These are phyloP conservation scores for Dipsacomyces acuminosporus DNA, from an alignment of 371 early-diverging fungal species.

Conservation along the genomic window DNA sequence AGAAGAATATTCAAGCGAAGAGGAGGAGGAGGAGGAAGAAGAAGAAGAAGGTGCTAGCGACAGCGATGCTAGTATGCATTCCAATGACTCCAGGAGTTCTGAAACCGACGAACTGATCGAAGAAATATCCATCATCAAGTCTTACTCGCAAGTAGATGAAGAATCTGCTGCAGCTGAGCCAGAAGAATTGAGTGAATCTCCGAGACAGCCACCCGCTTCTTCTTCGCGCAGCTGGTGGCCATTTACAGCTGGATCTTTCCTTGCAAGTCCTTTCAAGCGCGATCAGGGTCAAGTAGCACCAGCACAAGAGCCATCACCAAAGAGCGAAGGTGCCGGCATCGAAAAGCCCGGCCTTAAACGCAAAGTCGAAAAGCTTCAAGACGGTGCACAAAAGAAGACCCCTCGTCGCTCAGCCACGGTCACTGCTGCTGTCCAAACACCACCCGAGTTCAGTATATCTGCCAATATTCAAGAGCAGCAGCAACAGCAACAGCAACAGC, in stretches of 20 bases:
- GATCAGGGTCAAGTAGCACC: slow-evolving; percentile 3
- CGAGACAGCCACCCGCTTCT: slow-evolving; percentile 1
- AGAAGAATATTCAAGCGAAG: no score
- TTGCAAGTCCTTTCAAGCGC: not conserved
- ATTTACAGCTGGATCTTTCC: slow-evolving; percentile 16
- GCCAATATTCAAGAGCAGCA: no score
- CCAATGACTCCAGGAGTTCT: not conserved
- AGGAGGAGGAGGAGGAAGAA: not conserved
- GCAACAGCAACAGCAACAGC: no score
- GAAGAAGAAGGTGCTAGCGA: not conserved
- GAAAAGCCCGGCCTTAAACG: no score
- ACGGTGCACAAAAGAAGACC: no score
- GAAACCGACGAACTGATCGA: slow-evolving; percentile 33
- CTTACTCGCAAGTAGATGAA: slow-evolving; percentile 7
- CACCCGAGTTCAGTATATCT: no score
- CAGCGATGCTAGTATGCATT: not conserved
- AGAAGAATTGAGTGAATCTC: not conserved
- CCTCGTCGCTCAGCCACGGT: no score
- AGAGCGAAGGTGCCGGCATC: not conserved
- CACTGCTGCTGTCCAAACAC: no score
- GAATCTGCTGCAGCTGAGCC: slow-evolving; percentile 1
- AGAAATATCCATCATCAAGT: slow-evolving; percentile 20
- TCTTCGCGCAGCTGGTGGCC: slow-evolving; percentile 36
- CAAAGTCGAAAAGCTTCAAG: no score
- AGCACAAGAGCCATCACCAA: not conserved